Evolutionary conservation across 148 eudicot genomes (phyloP).

Genomic region (Camellia sinensis): DNA sequence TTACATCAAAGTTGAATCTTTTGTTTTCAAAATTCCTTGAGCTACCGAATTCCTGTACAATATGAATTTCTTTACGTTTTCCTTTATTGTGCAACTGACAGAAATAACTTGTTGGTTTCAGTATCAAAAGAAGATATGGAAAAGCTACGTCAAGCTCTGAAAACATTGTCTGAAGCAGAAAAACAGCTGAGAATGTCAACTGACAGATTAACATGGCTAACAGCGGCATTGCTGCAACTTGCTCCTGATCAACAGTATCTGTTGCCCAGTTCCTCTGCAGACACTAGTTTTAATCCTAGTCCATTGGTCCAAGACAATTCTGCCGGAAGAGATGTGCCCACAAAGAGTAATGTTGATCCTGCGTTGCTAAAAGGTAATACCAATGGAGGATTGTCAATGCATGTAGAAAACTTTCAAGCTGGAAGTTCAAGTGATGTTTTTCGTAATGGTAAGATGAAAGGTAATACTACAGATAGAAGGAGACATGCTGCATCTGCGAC

Average conservation of each 20-base stretch:
- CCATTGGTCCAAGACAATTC: slow-evolving; percentile 37
- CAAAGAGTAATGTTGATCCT: slow-evolving; percentile 44
- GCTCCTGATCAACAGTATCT: slow-evolving; percentile 89
- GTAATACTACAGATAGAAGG: slow-evolving; percentile 33
- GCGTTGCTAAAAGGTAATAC: slow-evolving; percentile 31
- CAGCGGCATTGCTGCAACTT: slow-evolving; percentile 90
- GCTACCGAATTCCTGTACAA: neutral
- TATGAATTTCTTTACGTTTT: neutral
- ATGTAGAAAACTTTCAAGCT: slow-evolving; percentile 32
- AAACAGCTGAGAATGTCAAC: slow-evolving; percentile 86
- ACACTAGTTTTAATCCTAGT: slow-evolving; percentile 59
- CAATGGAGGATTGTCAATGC: slow-evolving; percentile 38
- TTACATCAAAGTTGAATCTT: neutral
- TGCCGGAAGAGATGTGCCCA: slow-evolving; percentile 34
- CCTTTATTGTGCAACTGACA: slow-evolving; percentile 6
- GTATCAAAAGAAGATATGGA: slow-evolving; percentile 90
- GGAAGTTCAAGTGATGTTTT: slow-evolving; percentile 38
- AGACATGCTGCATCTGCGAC: slow-evolving; percentile 26
- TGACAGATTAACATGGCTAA: slow-evolving; percentile 88
- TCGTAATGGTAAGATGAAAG: slow-evolving; percentile 29
- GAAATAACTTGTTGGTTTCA: slow-evolving; percentile 28
- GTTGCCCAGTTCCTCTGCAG: slow-evolving; percentile 68
- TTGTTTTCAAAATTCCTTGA: neutral
- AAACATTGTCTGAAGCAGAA: slow-evolving; percentile 90
- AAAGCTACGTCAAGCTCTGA: slow-evolving; percentile 86